These are phyloP conservation scores for Daldinia childiae DNA, from an alignment of 495 filamentous ascomycete species.

Conservation along the genomic window DNA sequence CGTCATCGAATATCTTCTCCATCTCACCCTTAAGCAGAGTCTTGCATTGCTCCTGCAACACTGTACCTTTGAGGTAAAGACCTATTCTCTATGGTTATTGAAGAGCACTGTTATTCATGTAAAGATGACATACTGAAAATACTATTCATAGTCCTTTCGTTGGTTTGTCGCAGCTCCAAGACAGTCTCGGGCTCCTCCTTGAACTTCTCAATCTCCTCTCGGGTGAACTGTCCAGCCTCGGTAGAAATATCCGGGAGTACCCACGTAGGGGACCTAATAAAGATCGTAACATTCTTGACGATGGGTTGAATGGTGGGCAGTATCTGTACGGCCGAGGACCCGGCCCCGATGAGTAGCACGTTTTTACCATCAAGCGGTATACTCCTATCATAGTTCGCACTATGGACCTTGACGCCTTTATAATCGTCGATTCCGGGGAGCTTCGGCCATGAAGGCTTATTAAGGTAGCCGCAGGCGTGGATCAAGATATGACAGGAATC, in stretches of 20 bases:
- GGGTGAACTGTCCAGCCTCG: conserved; percentile 48
- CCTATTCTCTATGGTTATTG: conserved; percentile 36
- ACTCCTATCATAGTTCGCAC: conserved; percentile 60
- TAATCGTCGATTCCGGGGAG: conserved; percentile 65
- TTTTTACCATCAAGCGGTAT: conserved; percentile 56
- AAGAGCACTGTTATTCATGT: too few relatives aligned
- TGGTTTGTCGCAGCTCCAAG: conserved; percentile 58
- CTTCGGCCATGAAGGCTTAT: conserved; percentile 53
- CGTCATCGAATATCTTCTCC: conserved; percentile 50
- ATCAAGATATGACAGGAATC: neutral
- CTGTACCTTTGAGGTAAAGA: conserved; percentile 42
- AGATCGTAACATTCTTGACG: conserved; percentile 56
- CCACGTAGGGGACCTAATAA: conserved; percentile 55
- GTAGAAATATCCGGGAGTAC: conserved; percentile 24
- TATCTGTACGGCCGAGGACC: conserved; percentile 60
- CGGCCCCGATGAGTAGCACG: conserved; percentile 65
- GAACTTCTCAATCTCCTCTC: conserved; percentile 59
- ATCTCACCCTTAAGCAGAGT: conserved; percentile 53
- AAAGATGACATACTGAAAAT: neutral
- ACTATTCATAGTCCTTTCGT: conserved; percentile 47
- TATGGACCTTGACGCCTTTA: conserved; percentile 65
- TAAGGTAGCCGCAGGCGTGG: neutral
- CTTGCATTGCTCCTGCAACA: conserved; percentile 38
- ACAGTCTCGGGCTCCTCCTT: conserved; percentile 52
- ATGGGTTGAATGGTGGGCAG: conserved; percentile 57